Base-by-base conservation (phyloP, 2,329 filamentous ascomycete genomes). In the Ophiosphaerella herpotricha region DNA sequence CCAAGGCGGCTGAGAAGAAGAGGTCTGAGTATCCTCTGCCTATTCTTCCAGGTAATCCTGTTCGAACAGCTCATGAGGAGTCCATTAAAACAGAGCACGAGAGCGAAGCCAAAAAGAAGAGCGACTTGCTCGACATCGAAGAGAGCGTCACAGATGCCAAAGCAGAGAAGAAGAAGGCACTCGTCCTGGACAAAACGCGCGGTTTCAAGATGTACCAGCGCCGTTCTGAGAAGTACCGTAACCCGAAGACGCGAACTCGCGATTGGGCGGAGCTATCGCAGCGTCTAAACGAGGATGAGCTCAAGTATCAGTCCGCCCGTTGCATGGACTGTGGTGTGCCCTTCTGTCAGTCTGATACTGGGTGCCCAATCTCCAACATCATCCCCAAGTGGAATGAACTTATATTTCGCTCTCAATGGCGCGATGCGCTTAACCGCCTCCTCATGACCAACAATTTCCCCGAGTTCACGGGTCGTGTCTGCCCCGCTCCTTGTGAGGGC, bases 251-350 rank as follows among this genome's bases (percentile, higher is more conserved):
- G 36, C 84, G 93, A 63, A 91, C 86, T 55, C 91, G 92, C 71
- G 93, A 97, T 71, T 97, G 92, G 92, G 89, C 88, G 35, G 93
- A 97, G 77, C 83, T 97, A 39, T 94, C 88, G 51, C 85, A 85
- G 66, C 89, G 93, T 50, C 83, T 97, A 41, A 91, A 90, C 59
- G 91, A 96, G 75, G 93, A 97, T 63, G 91, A 96, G 77, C 85
- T 97, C 58, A 97, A 97, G 79, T 97, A 96, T 71, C 93, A 97
- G 76, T 88, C 91, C 39, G 93, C 93, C 54, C 90, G 93, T 59
- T 97, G 93, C 80, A 97, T 97, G 93, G 93, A 97, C 78, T 97
- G 93, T 55, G 93, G 93, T 84, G 92, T 97, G 54, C 93, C 93
- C 1, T 97, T 97, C 83, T 97, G 93, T 67, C 93, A 97, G 75